phyloP scores from a whole-genome alignment of 371 early-diverging fungal species.

The Mortierella sp. region DNA sequence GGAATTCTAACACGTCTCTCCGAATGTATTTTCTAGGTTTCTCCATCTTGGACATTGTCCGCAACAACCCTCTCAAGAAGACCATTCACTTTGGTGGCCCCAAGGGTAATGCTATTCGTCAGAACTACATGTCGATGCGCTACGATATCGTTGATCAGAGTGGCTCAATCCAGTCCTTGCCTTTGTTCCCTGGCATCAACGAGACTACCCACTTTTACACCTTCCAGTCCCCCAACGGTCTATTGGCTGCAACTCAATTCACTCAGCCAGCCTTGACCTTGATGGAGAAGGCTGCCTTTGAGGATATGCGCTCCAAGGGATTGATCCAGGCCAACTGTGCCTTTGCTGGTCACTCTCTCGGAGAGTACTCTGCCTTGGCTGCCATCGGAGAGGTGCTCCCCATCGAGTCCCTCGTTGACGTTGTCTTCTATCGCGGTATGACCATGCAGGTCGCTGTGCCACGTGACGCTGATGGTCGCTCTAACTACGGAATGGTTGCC shows the following conservation, averaged over 20 bases:
- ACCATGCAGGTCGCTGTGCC: slow-evolving; percentile 96
- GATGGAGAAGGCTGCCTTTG: slow-evolving; percentile 94
- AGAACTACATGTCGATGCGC: slow-evolving; percentile 92
- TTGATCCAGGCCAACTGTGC: slow-evolving; percentile 86
- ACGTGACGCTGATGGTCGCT: slow-evolving; percentile 85
- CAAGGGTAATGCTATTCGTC: slow-evolving; percentile 91
- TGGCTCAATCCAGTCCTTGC: slow-evolving; percentile 79
- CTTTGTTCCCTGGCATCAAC: slow-evolving; percentile 92
- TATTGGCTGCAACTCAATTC: slow-evolving; percentile 96
- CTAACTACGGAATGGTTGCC: slow-evolving; percentile 96
- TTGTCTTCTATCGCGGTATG: slow-evolving; percentile 97
- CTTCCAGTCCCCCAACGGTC: slow-evolving; percentile 91
- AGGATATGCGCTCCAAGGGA: slow-evolving; percentile 92
- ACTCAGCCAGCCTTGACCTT: slow-evolving; percentile 94
- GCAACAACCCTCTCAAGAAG: slow-evolving; percentile 87
- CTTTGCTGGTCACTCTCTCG: slow-evolving; percentile 97
- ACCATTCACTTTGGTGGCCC: slow-evolving; percentile 96
- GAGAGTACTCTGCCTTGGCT: slow-evolving; percentile 95
- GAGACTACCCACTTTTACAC: slow-evolving; percentile 88
- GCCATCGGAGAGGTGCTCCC: slow-evolving; percentile 92
- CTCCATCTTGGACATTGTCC: slow-evolving; percentile 95
- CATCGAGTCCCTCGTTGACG: slow-evolving; percentile 90
- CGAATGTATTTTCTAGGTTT: slow-evolving; percentile 60
- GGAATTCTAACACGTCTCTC: neutral
- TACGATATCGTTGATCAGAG: slow-evolving; percentile 87